Evolutionary conservation across 2,329 filamentous ascomycete genomes (phyloP).

Genomic region (Trichoderma harzianum): DNA sequence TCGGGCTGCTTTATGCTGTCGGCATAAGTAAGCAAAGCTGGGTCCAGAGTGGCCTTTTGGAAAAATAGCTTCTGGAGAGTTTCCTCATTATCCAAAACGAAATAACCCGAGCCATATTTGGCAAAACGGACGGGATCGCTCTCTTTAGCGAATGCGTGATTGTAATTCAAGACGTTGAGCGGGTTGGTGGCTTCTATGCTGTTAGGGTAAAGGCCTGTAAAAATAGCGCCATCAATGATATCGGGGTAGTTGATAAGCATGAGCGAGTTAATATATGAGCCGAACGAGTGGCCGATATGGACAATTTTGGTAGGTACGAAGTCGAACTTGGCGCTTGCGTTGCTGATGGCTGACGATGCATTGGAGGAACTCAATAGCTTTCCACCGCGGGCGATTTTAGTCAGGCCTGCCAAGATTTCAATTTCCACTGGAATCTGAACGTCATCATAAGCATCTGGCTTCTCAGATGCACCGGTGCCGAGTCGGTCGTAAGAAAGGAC

Average conservation of each 20-base stretch:
- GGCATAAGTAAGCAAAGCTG: background rate
- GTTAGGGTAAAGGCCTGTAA: background rate
- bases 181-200: background rate
- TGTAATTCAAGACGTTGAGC: conserved; percentile 1
- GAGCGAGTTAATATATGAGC: too few relatives aligned
- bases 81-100: background rate
- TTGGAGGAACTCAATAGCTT: background rate
- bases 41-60: background rate
- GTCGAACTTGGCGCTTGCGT: too few relatives aligned
- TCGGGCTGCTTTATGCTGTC: background rate
- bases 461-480: conserved; percentile 56
- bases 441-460: conserved; percentile 56
- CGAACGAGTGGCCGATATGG: too few relatives aligned
- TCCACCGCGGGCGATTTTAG: background rate
- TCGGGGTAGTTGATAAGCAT: background rate
- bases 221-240: background rate
- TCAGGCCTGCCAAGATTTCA: background rate
- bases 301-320: too few relatives aligned
- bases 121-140: background rate
- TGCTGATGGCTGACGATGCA: too few relatives aligned
- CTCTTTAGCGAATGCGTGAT: background rate
- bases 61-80: background rate
- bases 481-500: conserved; percentile 61
- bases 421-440: conserved; percentile 55
- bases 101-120: background rate